Evolutionary conservation across 139 green algal genomes (phyloP).

Genomic region (Edaphochlamys debaryana): DNA sequence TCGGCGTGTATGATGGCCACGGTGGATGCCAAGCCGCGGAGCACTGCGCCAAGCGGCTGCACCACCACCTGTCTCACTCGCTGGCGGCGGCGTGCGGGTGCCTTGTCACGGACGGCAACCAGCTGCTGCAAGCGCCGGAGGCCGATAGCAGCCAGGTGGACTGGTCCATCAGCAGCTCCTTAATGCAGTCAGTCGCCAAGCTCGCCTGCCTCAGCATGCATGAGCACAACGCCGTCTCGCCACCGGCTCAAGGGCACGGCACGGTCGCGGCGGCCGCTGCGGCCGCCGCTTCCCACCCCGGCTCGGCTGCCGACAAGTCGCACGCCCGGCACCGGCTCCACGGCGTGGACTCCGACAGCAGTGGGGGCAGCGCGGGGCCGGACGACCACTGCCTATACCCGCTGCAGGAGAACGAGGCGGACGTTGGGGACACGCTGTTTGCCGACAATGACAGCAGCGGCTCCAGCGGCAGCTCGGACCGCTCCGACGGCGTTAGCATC

Average conservation of each 20-base stretch:
- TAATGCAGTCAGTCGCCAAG: conserved; percentile 34
- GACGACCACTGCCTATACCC: conserved; percentile 26
- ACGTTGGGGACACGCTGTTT: conserved; percentile 10
- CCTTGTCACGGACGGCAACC: conserved; percentile 21
- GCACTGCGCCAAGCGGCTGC: conserved; percentile 71
- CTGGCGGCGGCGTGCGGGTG: conserved; percentile 32
- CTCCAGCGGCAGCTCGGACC: conserved; percentile 21
- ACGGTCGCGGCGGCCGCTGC: background rate
- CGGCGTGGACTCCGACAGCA: conserved; percentile 24
- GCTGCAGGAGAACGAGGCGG: conserved; percentile 6
- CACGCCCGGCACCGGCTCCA: background rate
- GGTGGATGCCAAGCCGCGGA: conserved; percentile 72
- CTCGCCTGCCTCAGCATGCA: conserved; percentile 19
- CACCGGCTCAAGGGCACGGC: background rate
- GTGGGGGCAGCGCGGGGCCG: background rate
- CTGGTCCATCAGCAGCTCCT: conserved; percentile 31
- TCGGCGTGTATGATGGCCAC: conserved; percentile 83
- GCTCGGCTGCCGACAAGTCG: background rate
- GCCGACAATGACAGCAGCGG: conserved; percentile 33
- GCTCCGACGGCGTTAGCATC: conserved; percentile 31
- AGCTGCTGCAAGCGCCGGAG: conserved; percentile 28
- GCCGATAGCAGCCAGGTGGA: conserved; percentile 25
- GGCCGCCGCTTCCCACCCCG: too few species aligned
- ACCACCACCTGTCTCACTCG: conserved; percentile 68
- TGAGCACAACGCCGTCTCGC: background rate